Evolutionary conservation across 1,284 basidiomycete genomes (phyloP), one percentile per base, ranked within the genome.

Genomic region (Acaromyces ingoldii): DNA sequence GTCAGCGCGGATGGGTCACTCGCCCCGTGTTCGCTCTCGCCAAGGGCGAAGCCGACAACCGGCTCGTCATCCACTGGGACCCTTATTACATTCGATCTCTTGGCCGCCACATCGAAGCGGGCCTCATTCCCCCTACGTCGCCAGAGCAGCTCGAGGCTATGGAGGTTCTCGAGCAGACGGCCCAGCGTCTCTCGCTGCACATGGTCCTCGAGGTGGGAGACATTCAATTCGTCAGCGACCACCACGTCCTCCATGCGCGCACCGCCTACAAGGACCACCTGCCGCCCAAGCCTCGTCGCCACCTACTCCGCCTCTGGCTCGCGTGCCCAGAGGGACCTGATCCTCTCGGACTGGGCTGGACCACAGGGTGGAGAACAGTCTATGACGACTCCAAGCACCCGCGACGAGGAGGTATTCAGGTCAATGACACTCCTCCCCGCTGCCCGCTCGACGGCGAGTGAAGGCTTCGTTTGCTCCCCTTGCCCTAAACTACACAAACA

Each of bases 271-370:
- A 62, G 44, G 78, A 79, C 56, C 72, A 76, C 43, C 66, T 72
- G 2, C 72, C 75, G 0, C 76, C 77, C 1, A 64, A 63, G 3
- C 75, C 75, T 1, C 62, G 76, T 17, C 61, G 78, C 28, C 78
- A 79, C 56, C 69, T 79, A 37, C 72, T 79, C 55, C 66, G 78
- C n/a, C 64, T 79, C 9, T 79, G 78, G 78, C 62, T 79, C 26
- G 67, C 76, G 1, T 76, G 76, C 1, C 75, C 76, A 78, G 54
- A 77, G 77, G 7, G 78, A 77, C 1, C 78, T 77, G 78, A 70
- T 21, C 31, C 37, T 25, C 25, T 46, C 46, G 19, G 37, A n/a
- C 42, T 22, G 13, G 42, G 42, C 25, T 45, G 42, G 42, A 45
- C 42, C 6, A 31, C 42, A 28, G 42, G 42, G 19, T 45, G 42